Conservation (phyloP, 2,329 filamentous ascomycete genomes). For the Colletotrichum graminicola region DNA sequence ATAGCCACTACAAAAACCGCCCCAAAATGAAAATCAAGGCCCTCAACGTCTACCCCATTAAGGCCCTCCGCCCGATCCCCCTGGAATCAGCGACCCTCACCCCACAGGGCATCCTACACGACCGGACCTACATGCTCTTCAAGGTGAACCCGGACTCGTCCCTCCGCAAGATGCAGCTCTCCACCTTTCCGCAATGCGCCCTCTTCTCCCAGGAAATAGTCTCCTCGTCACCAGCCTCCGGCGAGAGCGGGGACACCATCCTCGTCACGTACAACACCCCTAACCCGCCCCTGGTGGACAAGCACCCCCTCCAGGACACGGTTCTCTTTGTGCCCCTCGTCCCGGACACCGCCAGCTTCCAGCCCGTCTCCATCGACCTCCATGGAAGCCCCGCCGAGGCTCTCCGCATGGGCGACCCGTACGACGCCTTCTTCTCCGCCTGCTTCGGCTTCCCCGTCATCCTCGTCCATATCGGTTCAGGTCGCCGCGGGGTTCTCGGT, state of each 20-base stretch:
- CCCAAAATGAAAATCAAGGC: slow-evolving; percentile 31
- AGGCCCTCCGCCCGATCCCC: slow-evolving; percentile 73
- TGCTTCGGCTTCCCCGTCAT: slow-evolving; percentile 73
- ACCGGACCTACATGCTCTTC: slow-evolving; percentile 79
- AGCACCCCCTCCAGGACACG: slow-evolving; percentile 51
- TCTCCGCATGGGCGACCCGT: slow-evolving; percentile 72
- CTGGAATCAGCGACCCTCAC: slow-evolving; percentile 67
- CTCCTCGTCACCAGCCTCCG: slow-evolving; percentile 59
- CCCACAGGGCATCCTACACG: slow-evolving; percentile 72
- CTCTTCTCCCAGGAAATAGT: slow-evolving; percentile 73
- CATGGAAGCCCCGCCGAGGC: slow-evolving; percentile 69
- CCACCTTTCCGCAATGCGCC: slow-evolving; percentile 68
- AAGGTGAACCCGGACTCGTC: slow-evolving; percentile 58
- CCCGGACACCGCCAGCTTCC: slow-evolving; percentile 61
- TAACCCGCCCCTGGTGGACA: slow-evolving; percentile 52
- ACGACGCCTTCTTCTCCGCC: slow-evolving; percentile 75
- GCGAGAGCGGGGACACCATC: slow-evolving; percentile 47
- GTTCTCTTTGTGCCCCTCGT: slow-evolving; percentile 68
- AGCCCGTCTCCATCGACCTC: slow-evolving; percentile 66
- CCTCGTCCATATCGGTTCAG: slow-evolving; percentile 74
- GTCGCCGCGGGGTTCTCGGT: slow-evolving; percentile 71
- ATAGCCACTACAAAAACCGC: background rate
- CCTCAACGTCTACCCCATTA: slow-evolving; percentile 80
- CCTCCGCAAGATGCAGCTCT: slow-evolving; percentile 71
- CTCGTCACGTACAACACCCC: slow-evolving; percentile 59